phyloP scores from a whole-genome alignment of 2,329 filamentous ascomycete genomes.

The Massarina eburnea region DNA sequence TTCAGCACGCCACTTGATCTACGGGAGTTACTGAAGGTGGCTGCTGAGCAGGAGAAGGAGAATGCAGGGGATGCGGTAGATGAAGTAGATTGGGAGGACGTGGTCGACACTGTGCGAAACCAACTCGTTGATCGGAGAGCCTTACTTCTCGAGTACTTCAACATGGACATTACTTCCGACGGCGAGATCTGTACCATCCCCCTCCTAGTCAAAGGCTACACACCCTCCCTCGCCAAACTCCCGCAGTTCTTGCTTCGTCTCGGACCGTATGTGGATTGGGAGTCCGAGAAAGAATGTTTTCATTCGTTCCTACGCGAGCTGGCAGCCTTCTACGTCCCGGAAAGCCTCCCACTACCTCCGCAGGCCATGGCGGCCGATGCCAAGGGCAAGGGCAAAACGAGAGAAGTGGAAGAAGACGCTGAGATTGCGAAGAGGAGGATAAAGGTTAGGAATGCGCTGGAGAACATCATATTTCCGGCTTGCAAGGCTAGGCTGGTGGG shows the following conservation, averaged over 20 bases:
- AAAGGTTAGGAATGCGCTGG: constrained; percentile 74
- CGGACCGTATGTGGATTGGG: constrained; percentile 87
- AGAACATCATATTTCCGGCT: constrained; percentile 87
- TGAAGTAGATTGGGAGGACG: constrained; percentile 63
- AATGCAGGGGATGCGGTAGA: constrained; percentile 34
- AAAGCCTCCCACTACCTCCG: constrained; percentile 66
- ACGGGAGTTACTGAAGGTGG: constrained; percentile 69
- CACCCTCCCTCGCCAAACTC: constrained; percentile 80
- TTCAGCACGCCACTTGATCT: constrained; percentile 77
- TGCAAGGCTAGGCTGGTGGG: constrained; percentile 82
- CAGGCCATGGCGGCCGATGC: constrained; percentile 39
- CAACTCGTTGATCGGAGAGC: constrained; percentile 75
- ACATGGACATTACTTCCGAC: constrained; percentile 74
- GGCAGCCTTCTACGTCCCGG: constrained; percentile 87
- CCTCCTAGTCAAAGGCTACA: constrained; percentile 85
- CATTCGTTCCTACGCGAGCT: constrained; percentile 81
- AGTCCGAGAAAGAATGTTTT: constrained; percentile 81
- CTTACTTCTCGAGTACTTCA: constrained; percentile 93
- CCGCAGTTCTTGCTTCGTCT: constrained; percentile 85
- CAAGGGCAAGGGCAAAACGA: constrained; percentile 36
- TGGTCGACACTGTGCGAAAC: constrained; percentile 65
- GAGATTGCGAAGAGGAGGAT: constrained; percentile 57
- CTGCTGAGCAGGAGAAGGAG: constrained; percentile 67
- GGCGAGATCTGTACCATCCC: constrained; percentile 80
- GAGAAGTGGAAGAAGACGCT: constrained; percentile 36